Conservation (phyloP, 2,329 filamentous ascomycete genomes). For the Ophiostoma montium region DNA sequence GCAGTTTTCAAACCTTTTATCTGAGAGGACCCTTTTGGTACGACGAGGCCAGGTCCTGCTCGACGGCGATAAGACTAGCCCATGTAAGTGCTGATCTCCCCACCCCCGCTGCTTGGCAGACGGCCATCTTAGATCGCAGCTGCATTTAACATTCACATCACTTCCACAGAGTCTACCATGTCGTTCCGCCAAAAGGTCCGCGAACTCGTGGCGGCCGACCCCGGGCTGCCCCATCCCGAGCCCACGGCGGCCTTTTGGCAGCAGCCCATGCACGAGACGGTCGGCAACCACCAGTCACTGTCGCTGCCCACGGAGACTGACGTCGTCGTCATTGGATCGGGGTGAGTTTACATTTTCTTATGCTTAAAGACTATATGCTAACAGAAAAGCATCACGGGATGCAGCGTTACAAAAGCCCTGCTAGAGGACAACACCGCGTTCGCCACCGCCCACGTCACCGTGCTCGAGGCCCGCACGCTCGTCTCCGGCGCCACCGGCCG, state of each 20-base stretch:
- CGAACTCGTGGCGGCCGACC: neutral
- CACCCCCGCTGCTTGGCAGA: no score
- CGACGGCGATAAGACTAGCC: no score
- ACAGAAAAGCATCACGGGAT: constrained; percentile 15
- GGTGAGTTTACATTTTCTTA: constrained; percentile 13
- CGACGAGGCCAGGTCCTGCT: no score
- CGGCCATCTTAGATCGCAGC: no score
- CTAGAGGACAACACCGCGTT: constrained; percentile 11
- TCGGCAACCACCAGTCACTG: constrained; percentile 11
- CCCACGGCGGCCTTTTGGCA: constrained; percentile 23
- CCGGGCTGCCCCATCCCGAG: constrained; percentile 18
- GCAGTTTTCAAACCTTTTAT: no score
- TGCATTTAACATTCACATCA: no score
- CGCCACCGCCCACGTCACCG: constrained; percentile 1
- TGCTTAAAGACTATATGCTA: no score
- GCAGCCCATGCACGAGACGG: constrained; percentile 13
- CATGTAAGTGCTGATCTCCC: no score
- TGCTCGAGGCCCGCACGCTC: constrained; percentile 18
- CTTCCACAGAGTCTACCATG: neutral
- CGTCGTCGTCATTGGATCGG: constrained; percentile 24
- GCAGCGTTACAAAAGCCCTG: constrained; percentile 19
- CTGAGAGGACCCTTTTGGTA: no score
- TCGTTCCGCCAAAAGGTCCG: neutral
- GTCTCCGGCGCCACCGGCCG: constrained; percentile 19
- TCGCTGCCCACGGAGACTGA: constrained; percentile 13